These are phyloP conservation scores for Fusarium sacchari DNA, from an alignment of 2,329 filamentous ascomycete species.

Conservation along the genomic window DNA sequence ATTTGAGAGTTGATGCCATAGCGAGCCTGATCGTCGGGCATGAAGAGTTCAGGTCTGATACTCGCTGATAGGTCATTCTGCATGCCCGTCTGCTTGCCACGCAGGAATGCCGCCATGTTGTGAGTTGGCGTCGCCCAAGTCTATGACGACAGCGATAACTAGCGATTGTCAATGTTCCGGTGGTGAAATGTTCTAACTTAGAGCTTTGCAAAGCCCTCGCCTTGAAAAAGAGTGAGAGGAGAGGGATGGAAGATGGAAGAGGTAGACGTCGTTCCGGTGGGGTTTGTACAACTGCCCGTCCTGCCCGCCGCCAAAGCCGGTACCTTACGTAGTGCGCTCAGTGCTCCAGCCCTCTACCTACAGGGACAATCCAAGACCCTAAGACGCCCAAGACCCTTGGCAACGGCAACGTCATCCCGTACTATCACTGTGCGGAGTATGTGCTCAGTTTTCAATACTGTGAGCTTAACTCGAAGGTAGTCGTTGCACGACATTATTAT, in stretches of 20 bases:
- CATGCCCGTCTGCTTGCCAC: constrained; percentile 93
- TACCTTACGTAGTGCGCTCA: constrained; percentile 5
- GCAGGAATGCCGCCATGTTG: constrained; percentile 84
- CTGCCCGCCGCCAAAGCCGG: background rate
- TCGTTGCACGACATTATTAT: background rate
- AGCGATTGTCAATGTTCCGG: background rate
- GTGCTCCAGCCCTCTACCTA: constrained; percentile 29
- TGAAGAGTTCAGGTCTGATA: constrained; percentile 80
- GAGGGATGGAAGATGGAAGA: constrained; percentile 11
- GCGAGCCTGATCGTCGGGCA: constrained; percentile 82
- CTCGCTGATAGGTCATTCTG: constrained; percentile 89
- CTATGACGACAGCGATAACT: background rate
- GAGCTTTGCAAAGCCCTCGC: constrained; percentile 21
- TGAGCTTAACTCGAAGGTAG: background rate
- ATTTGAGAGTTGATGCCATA: constrained; percentile 85
- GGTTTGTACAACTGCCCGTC: constrained; percentile 24
- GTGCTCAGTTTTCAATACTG: background rate
- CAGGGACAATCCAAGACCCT: constrained; percentile 8
- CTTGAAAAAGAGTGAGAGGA: background rate
- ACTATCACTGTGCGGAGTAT: constrained; percentile 1
- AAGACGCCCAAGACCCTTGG: constrained; percentile 33
- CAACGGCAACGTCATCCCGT: constrained; percentile 31
- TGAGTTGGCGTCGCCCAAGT: constrained; percentile 15
- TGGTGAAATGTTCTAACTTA: constrained; percentile 17
- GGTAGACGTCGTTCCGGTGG: constrained; percentile 35